Conservation (phyloP, 1,284 basidiomycete species). For the Naganishia sp. region DNA sequence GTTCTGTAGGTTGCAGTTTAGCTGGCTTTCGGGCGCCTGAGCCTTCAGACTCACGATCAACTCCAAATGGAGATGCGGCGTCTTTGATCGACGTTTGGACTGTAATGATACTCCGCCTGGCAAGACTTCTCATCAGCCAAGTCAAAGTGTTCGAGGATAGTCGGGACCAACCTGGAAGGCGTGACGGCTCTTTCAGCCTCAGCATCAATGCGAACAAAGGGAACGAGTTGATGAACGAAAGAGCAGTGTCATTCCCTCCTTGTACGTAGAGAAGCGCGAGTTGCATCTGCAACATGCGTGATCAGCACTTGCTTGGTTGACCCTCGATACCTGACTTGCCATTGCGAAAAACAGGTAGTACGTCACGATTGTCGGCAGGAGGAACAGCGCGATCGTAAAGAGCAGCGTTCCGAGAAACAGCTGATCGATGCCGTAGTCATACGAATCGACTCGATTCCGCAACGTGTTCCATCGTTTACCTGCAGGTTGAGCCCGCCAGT, state of each 20-base stretch:
- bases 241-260: slow-evolving; percentile 63
- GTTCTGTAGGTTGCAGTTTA: neutral
- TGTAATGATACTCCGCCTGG: slow-evolving; percentile 6
- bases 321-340: slow-evolving; percentile 56
- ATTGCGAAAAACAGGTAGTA: slow-evolving; percentile 81
- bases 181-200: slow-evolving; percentile 77
- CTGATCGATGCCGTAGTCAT: slow-evolving; percentile 90
- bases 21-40: neutral
- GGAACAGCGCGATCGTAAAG: slow-evolving; percentile 86
- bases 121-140: no score
- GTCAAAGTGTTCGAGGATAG: neutral
- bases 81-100: neutral
- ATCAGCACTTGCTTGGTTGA: neutral
- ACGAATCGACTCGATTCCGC: slow-evolving; percentile 75
- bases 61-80: neutral
- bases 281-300: slow-evolving; percentile 60
- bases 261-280: slow-evolving; percentile 64
- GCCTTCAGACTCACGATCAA: neutral
- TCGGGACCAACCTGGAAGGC: slow-evolving; percentile 69
- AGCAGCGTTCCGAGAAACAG: slow-evolving; percentile 90
- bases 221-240: slow-evolving; percentile 83
- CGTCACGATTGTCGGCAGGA: slow-evolving; percentile 83
- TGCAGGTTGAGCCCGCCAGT: slow-evolving; percentile 47
- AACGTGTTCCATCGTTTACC: slow-evolving; percentile 85
- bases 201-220: slow-evolving; percentile 86